These are phyloP conservation scores for Mycena capillaripes DNA, from an alignment of 768 basidiomycete species.

Conservation along the genomic window DNA sequence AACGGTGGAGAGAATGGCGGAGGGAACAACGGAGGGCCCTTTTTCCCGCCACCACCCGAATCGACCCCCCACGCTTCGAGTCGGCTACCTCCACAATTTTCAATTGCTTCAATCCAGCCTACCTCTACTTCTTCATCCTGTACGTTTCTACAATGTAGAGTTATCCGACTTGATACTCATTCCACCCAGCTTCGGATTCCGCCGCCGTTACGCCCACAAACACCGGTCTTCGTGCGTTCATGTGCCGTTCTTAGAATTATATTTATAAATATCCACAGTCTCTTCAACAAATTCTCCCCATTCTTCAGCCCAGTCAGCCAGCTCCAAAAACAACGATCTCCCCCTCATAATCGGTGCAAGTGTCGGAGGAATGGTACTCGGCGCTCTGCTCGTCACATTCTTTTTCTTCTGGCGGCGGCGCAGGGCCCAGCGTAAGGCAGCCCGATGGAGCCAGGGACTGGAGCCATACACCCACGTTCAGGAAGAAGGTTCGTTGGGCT, in stretches of 20 bases:
- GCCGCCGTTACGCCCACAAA: neutral
- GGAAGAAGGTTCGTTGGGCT: conserved; percentile 12
- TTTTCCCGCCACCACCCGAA: neutral
- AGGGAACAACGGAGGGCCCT: too few relatives aligned
- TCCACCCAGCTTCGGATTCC: neutral
- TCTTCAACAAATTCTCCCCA: neutral
- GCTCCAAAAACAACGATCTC: neutral
- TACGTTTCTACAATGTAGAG: neutral
- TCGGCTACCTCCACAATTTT: neutral
- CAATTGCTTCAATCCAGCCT: neutral
- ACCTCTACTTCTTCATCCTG: neutral
- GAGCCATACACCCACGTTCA: neutral
- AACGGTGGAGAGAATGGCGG: neutral
- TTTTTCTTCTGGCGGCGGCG: conserved; percentile 24
- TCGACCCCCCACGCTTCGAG: neutral
- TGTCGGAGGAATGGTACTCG: conserved; percentile 23
- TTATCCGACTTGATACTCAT: neutral
- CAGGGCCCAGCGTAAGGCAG: conserved; percentile 4
- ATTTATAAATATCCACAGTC: neutral
- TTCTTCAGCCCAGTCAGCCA: neutral
- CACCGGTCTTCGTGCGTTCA: conserved; percentile 6
- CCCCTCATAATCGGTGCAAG: conserved; percentile 26
- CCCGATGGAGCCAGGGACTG: neutral
- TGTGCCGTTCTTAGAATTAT: neutral
- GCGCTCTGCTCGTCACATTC: conserved; percentile 19